Evolutionary conservation across 495 filamentous ascomycete genomes (phyloP), one percentile per base, ranked within the genome.

Genomic region (Lasiosphaeria miniovina): DNA sequence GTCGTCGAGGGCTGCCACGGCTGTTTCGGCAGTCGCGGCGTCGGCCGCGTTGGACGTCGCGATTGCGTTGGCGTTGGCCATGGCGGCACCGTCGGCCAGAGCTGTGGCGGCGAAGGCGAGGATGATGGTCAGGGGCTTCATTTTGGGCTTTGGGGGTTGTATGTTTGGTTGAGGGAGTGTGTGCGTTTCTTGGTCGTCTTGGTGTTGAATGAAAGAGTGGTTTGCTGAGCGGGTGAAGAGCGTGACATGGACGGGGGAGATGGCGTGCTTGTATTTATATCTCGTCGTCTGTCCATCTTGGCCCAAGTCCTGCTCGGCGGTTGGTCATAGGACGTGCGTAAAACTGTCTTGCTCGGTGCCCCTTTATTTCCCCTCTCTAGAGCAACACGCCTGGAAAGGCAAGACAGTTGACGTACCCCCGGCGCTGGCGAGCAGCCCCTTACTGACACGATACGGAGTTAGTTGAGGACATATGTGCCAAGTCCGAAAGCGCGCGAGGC

Each of bases 111-210:
- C 63, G 52, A 68, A 41, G 58, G 62, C 49, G 61, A 63, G 57
- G 62, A 65, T 4, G 52, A 38, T 31, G 15, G 53, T 2, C 52
- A 63, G 4, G 59, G 63, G 35, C 67, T 68, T 70, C 67, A 70
- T 71, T 8, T 51, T 63, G 60, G 41, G 6, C 17, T 5, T 8
- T 41, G 38, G 2, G 3, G 14, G 54, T 54, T 41, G 49, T 32
- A 14, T 32, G 12, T 46, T 9, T 7, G 5, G 43, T 11, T 2
- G 4, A n/a, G 12, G 43, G 10, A 43, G 50, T 8, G 32, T 31
- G 3, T 57, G 48, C 24, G 41, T 52, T 48, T 52, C 52, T 48
- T 33, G 49, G n/a, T 10, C 35, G 46, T 41, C 12, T 7, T 41
- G 12, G 12, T 41, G 0, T 1, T 41, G 8, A 41, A 12, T 1